Base-by-base conservation (phyloP, 805 yeast species). In the Lachancea dasiensis region DNA sequence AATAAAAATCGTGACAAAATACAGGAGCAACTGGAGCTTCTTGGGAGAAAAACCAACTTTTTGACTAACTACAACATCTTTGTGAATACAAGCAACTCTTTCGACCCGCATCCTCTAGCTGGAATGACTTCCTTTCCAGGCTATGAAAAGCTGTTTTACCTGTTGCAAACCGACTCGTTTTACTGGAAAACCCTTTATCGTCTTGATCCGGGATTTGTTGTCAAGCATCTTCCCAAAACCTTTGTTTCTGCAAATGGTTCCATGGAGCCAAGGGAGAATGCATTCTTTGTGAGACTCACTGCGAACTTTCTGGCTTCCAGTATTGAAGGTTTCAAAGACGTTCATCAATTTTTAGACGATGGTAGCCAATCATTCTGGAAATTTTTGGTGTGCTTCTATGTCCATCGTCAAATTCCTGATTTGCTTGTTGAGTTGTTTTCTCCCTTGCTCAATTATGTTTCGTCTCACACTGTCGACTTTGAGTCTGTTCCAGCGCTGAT, bases 401-500 rank as follows among this genome's bases (percentile, higher is more conserved):
- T 66, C 34, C 61, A 65, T 34, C 57, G 66, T 18, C 70, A 69
- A 28, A 58, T 49, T 30, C 46, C 58, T 61, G 45, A 54, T 43
- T 19, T 46, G 38, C 5, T 47, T 4, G 44, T 52, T 27, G 29
- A 45, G 2, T 22, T 75, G 5, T 55, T 75, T 22, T 57, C 63
- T 0, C 60, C 69, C 1, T 47, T 70, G 15, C 54, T 72, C 3
- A 58, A 62, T 18, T 52, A 50, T 11, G 48, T 73, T 8, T 47
- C 54, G 15, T 60, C 61, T 21, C 53, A 59, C 6, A 63, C 61
- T 5, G 56, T 79, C 8, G 78, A 79, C 39, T 76, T 86, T 46
- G 96, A 89, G 53, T 77, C 89, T 39, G 85, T 87, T 56, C 97
- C 97, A 2, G 56, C 73, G 2, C 60, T 63, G 11, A 79, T 84